phyloP scores from a whole-genome alignment of 2,329 filamentous ascomycete genomes.

The Fusarium sp. region DNA sequence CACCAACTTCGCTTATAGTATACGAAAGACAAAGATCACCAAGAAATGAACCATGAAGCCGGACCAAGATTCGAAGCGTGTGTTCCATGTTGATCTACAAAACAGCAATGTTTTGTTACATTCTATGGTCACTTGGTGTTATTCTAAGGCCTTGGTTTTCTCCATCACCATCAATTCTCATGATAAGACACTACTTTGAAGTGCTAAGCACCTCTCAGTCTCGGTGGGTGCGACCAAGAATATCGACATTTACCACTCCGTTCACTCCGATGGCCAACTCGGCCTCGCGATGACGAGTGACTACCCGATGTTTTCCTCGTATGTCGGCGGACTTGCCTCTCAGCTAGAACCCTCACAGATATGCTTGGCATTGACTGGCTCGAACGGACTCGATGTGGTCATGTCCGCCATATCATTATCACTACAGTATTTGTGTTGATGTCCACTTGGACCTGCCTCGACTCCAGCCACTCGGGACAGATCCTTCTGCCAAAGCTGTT shows the following conservation, averaged over 20 bases:
- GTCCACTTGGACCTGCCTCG: slow-evolving; percentile 13
- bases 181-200: neutral
- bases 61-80: too few relatives aligned
- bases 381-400: neutral
- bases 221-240: neutral
- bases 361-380: neutral
- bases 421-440: neutral
- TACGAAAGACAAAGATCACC: neutral
- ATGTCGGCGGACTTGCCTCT: neutral
- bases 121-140: neutral
- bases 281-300: neutral
- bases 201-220: neutral
- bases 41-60: neutral
- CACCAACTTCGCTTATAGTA: neutral
- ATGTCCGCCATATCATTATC: neutral
- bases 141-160: neutral
- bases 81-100: neutral
- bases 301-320: neutral
- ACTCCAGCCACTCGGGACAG: slow-evolving; percentile 25
- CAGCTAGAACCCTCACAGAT: neutral
- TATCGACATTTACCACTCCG: slow-evolving; percentile 6
- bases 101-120: neutral
- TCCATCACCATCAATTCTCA: neutral
- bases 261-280: neutral
- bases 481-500: slow-evolving; percentile 4